Conservation (phyloP, 1,284 basidiomycete genomes). For the Apiotrichum porosum region DNA sequence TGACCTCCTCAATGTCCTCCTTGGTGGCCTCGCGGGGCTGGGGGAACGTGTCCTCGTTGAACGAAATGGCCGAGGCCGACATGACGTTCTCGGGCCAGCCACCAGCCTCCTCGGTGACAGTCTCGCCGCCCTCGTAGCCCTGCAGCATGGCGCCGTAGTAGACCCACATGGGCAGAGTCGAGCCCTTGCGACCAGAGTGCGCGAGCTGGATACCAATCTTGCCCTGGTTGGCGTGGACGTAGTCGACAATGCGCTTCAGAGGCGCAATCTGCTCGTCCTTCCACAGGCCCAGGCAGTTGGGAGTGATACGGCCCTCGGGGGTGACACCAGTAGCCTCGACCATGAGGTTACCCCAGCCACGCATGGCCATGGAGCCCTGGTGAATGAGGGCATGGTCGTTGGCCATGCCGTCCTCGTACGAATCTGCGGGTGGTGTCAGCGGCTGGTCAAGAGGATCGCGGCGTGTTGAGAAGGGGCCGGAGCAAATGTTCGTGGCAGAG, state of each 20-base stretch:
- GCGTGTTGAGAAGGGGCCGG: not conserved
- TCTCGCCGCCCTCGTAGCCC: constrained; percentile 40
- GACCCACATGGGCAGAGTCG: constrained; percentile 60
- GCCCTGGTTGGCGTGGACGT: constrained; percentile 63
- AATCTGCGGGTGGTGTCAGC: constrained; percentile 46
- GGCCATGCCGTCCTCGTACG: constrained; percentile 62
- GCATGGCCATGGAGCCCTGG: constrained; percentile 54
- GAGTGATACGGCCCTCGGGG: constrained; percentile 65
- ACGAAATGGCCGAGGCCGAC: constrained; percentile 59
- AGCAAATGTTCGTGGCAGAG: too few relatives aligned
- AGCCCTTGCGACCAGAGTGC: constrained; percentile 72
- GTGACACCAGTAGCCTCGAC: constrained; percentile 67
- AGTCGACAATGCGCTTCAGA: constrained; percentile 65
- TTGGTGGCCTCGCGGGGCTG: constrained; percentile 58
- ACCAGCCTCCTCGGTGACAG: constrained; percentile 51
- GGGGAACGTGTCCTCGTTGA: constrained; percentile 51
- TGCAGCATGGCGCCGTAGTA: constrained; percentile 26
- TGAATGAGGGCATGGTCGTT: constrained; percentile 78
- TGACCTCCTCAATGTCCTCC: constrained; percentile 58
- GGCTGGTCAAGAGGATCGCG: not conserved
- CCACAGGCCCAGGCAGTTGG: constrained; percentile 62
- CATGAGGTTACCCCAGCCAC: constrained; percentile 58
- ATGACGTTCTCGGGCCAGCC: constrained; percentile 73
- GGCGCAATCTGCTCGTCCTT: constrained; percentile 65
- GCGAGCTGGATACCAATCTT: constrained; percentile 74